Conservation (phyloP, 208 protist species). For the Trypanosoma congolense region DNA sequence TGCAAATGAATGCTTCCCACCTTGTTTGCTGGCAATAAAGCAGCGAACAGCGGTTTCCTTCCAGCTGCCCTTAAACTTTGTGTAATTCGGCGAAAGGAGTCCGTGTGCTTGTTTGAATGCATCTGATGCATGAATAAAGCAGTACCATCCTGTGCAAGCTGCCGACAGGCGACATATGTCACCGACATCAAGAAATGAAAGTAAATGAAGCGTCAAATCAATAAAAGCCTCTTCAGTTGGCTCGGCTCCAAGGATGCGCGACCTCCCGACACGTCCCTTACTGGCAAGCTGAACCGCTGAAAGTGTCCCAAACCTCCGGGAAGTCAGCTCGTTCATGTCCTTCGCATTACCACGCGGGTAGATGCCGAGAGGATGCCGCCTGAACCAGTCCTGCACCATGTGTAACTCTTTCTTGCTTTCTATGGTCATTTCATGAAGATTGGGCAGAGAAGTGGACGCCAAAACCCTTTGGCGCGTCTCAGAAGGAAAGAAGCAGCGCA, state of each 20-base stretch:
- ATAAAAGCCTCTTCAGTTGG: conserved; percentile 68
- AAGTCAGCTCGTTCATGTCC: conserved; percentile 32
- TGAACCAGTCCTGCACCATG: conserved; percentile 66
- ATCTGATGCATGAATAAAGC: conserved; percentile 75
- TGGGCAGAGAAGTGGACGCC: too few relatives aligned
- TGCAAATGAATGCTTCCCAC: too few relatives aligned
- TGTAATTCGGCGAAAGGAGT: conserved; percentile 39
- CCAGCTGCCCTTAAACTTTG: conserved; percentile 66
- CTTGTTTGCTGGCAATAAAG: too few relatives aligned
- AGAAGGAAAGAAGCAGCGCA: too few relatives aligned
- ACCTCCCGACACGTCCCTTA: conserved; percentile 37
- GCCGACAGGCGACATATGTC: conserved; percentile 65
- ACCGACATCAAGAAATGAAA: conserved; percentile 60
- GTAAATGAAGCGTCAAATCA: conserved; percentile 56
- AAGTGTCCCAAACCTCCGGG: conserved; percentile 57
- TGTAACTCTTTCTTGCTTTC: neutral
- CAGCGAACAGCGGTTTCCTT: conserved; percentile 65
- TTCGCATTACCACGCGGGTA: conserved; percentile 76
- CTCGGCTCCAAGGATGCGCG: conserved; percentile 10
- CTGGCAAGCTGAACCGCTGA: conserved; percentile 41
- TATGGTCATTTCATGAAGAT: too few relatives aligned
- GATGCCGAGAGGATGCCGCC: conserved; percentile 71
- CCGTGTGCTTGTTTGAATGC: conserved; percentile 76
- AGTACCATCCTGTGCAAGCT: conserved; percentile 78
- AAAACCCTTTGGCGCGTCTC: too few relatives aligned